Conservation (phyloP, 2,329 filamentous ascomycete genomes). For the Colletotrichum eleusines region DNA sequence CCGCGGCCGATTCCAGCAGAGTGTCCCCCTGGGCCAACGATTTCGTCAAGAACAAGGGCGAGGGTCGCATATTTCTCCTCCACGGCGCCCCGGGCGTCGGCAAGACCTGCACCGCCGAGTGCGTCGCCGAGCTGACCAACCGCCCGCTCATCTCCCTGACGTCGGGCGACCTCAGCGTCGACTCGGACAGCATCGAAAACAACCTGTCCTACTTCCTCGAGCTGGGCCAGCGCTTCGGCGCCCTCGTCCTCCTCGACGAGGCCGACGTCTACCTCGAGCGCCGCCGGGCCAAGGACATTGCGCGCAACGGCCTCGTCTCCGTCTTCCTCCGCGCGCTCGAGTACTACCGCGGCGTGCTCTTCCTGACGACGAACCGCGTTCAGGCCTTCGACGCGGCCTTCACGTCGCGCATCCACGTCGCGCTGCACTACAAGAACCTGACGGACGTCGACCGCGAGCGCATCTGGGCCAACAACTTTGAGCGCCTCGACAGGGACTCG, state of each 20-base stretch:
- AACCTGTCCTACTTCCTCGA: conserved; percentile 62
- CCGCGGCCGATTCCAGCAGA: conserved; percentile 52
- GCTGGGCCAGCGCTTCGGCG: conserved; percentile 62
- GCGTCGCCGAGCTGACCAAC: conserved; percentile 63
- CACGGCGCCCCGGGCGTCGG: conserved; percentile 67
- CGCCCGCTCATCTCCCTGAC: conserved; percentile 65
- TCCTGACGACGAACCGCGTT: conserved; percentile 65
- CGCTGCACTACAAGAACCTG: conserved; percentile 49
- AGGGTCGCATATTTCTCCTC: conserved; percentile 63
- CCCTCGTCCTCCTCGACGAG: conserved; percentile 68
- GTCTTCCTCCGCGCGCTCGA: conserved; percentile 64
- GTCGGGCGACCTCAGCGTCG: conserved; percentile 60
- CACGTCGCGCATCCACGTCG: conserved; percentile 49
- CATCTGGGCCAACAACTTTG: conserved; percentile 49
- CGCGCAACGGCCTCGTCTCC: conserved; percentile 61
- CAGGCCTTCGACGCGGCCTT: conserved; percentile 51
- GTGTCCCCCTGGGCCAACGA: conserved; percentile 60
- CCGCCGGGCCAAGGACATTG: conserved; percentile 58
- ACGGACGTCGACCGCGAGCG: conserved; percentile 45
- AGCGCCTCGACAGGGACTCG: conserved; percentile 47
- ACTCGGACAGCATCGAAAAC: conserved; percentile 54
- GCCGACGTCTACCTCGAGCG: conserved; percentile 71
- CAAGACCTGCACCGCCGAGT: conserved; percentile 69
- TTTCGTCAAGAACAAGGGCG: conserved; percentile 53
- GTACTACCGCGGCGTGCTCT: conserved; percentile 63